Evolutionary conservation across 108 stramenopile genomes (phyloP).

Genomic region (Nannochloropsis salina): DNA sequence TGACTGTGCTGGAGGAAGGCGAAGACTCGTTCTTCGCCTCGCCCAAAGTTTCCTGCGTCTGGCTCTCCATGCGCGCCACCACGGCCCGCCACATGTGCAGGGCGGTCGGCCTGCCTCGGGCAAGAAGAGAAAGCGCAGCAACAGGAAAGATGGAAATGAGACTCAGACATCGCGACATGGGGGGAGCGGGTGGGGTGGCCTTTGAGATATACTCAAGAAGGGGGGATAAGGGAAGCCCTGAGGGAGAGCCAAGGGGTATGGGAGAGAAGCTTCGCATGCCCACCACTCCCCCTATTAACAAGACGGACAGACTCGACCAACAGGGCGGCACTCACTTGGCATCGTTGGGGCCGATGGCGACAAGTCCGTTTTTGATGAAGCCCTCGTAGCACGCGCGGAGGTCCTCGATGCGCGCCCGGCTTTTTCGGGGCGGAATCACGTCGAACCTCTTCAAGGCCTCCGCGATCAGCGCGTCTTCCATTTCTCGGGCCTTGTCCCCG

Average conservation of each 20-base stretch:
- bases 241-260: background rate
- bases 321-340: background rate
- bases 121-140: background rate
- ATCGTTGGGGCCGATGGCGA: conserved; percentile 14
- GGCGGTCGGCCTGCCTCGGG: background rate
- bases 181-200: background rate
- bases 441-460: background rate
- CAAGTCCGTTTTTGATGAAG: background rate
- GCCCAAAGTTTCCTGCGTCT: background rate
- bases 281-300: no score
- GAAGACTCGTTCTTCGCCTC: background rate
- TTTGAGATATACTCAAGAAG: background rate
- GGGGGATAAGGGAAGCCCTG: background rate
- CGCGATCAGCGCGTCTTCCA: background rate
- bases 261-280: no score
- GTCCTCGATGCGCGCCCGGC: background rate
- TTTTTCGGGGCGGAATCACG: background rate
- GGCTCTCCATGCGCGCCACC: conserved; percentile 7
- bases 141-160: background rate
- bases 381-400: background rate
- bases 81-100: conserved; percentile 17
- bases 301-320: no score
- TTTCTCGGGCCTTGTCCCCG: conserved; percentile 17
- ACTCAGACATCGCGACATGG: background rate
- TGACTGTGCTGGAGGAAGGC: background rate